A percentile compares a stretch with the other conserved stretches of the same genome.
These are phyloP conservation scores for Henckelia pumila DNA, from an alignment of 257 asterid species.

Conservation along the genomic window DNA sequence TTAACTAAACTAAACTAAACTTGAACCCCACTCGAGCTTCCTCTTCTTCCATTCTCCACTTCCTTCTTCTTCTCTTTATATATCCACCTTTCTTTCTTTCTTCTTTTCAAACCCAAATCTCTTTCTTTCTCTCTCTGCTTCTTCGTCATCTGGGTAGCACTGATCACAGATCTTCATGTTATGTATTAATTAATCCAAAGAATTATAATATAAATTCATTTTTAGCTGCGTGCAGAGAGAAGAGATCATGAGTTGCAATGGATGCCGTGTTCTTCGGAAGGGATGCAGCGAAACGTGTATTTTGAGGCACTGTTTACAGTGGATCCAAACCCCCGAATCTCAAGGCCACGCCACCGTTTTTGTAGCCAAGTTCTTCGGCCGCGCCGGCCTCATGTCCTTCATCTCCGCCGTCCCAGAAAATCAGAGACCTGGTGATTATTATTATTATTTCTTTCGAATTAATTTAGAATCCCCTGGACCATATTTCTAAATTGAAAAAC, in stretches of 20 bases:
- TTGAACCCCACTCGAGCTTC: slow-evolving; percentile 30
- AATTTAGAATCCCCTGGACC: no score
- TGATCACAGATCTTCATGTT: slow-evolving; percentile 22
- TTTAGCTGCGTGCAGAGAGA: slow-evolving; percentile 15
- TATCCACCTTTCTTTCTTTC: slow-evolving; percentile 29
- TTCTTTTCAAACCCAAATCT: slow-evolving; percentile 8
- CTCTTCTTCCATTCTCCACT: no score
- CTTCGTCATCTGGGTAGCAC: neutral
- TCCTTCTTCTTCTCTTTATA: slow-evolving; percentile 32
- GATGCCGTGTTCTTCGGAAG: slow-evolving; percentile 71
- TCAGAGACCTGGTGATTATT: slow-evolving; percentile 54
- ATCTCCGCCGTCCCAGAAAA: slow-evolving; percentile 58
- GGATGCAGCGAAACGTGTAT: slow-evolving; percentile 73
- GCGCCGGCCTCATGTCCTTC: slow-evolving; percentile 71
- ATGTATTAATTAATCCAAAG: neutral
- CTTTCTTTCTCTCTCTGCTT: neutral
- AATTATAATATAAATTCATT: neutral
- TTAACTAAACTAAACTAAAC: slow-evolving; percentile 21
- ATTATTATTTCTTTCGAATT: no score
- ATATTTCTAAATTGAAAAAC: slow-evolving; percentile 2
- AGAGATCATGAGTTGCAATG: slow-evolving; percentile 89
- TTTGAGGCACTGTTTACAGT: slow-evolving; percentile 56
- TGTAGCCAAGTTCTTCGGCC: slow-evolving; percentile 76
- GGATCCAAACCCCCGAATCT: slow-evolving; percentile 53
- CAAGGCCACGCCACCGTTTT: slow-evolving; percentile 78